phyloP scores from a whole-genome alignment of 202 grass and related monocot species.

The Schoenoplectus tabernaemontani region DNA sequence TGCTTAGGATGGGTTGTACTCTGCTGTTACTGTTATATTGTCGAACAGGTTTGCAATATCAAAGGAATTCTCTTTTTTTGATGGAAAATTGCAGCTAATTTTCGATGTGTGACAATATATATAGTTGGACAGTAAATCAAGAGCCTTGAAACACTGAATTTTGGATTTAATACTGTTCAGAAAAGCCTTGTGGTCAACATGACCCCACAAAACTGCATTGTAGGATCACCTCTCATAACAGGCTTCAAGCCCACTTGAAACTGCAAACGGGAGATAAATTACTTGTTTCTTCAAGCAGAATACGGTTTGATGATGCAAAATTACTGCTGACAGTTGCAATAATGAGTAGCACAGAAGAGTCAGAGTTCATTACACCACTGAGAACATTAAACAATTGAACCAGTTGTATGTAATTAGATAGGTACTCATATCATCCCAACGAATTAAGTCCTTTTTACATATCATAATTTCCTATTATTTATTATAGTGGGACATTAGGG shows the following conservation, averaged over 20 bases:
- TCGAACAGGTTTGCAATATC: background rate
- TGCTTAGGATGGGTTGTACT: background rate
- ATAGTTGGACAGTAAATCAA: background rate
- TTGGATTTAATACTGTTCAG: background rate
- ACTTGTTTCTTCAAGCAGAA: background rate
- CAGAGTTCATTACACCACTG: background rate
- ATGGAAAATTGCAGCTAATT: background rate
- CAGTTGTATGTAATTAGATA: background rate
- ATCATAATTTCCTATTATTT: background rate
- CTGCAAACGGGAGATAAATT: background rate
- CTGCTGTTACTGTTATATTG: background rate
- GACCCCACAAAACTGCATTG: background rate
- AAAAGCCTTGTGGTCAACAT: background rate
- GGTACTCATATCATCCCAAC: background rate
- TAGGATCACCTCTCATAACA: background rate
- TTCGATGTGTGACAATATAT: background rate
- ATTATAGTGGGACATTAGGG: slow-evolving; percentile 82
- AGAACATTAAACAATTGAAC: background rate
- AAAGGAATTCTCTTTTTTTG: background rate
- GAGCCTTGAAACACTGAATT: background rate
- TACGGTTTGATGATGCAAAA: background rate
- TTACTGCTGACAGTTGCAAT: background rate
- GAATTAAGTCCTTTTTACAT: background rate
- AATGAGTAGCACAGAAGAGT: background rate
- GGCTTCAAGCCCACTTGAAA: background rate